These are phyloP conservation scores for Cerioporus squamosus DNA, from an alignment of 1,284 basidiomycete genomes.

Conservation along the genomic window DNA sequence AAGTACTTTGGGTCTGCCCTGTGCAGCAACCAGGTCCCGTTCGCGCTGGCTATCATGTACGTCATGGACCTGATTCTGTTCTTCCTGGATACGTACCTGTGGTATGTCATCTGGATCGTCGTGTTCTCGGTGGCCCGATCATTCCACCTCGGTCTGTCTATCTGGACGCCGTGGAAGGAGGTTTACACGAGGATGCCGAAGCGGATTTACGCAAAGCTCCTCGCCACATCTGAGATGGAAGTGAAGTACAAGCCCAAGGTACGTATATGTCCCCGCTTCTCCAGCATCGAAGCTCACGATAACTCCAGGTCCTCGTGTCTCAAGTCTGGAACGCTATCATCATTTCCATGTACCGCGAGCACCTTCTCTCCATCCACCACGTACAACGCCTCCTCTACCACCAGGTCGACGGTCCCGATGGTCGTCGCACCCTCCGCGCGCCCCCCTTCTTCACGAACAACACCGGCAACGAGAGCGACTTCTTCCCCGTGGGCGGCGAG, in stretches of 20 bases:
- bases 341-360: constrained; percentile 98
- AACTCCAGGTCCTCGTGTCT: constrained; percentile 81
- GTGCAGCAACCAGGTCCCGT: constrained; percentile 88
- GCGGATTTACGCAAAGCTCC: constrained; percentile 93
- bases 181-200: constrained; percentile 95
- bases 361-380: constrained; percentile 93
- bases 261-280: constrained; percentile 16
- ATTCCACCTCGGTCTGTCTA: constrained; percentile 89
- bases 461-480: constrained; percentile 77
- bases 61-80: constrained; percentile 94
- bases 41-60: constrained; percentile 95
- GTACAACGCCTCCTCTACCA: constrained; percentile 95
- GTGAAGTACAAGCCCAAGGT: constrained; percentile 97
- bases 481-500: constrained; percentile 94
- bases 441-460: constrained; percentile 97
- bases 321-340: constrained; percentile 99
- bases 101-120: constrained; percentile 97
- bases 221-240: constrained; percentile 95
- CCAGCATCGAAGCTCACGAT: constrained; percentile 3
- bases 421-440: constrained; percentile 87
- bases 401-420: constrained; percentile 87
- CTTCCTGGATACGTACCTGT: constrained; percentile 97
- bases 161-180: constrained; percentile 98
- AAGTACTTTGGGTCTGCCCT: constrained; percentile 78
- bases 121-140: constrained; percentile 91